Evolutionary conservation across 2,329 filamentous ascomycete species (phyloP).

Genomic region (Sporothrix luriei): DNA sequence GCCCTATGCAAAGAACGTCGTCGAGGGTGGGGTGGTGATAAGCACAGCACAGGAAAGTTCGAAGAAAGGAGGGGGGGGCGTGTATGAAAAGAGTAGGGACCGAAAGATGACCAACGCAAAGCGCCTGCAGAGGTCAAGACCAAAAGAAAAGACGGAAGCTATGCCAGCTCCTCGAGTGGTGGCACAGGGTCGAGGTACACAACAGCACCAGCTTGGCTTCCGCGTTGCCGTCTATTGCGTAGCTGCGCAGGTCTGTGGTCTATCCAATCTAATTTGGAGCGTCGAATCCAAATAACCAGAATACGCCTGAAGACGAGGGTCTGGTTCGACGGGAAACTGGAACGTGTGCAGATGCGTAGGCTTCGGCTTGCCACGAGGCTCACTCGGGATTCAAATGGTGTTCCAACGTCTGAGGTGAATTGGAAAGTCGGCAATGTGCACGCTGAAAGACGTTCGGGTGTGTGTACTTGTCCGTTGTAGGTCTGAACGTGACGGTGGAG

Average conservation of each 20-base stretch:
- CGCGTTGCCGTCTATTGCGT: constrained; percentile 22
- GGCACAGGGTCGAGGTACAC: constrained; percentile 33
- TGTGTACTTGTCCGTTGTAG: not conserved
- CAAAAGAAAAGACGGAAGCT: constrained; percentile 21
- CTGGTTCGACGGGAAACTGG: not conserved
- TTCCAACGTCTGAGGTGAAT: not conserved
- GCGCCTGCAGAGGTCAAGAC: not conserved
- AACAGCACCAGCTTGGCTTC: constrained; percentile 28
- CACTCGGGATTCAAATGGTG: not conserved
- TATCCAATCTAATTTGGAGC: constrained; percentile 3
- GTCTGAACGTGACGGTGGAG: not conserved
- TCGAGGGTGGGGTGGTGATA: constrained; percentile 21
- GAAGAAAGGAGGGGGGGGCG: not conserved
- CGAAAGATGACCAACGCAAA: not conserved
- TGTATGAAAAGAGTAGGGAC: not conserved
- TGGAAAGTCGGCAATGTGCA: not conserved
- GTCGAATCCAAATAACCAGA: not conserved
- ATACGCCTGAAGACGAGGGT: not conserved
- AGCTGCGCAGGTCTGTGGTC: constrained; percentile 7
- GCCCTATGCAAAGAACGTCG: not conserved
- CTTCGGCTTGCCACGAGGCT: not conserved
- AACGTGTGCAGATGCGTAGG: not conserved
- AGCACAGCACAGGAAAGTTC: not conserved
- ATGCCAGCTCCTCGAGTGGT: constrained; percentile 30
- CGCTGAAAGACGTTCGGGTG: not conserved